These are phyloP conservation scores for Vanilla planifolia DNA, from an alignment of 106 monocot species.

Conservation along the genomic window DNA sequence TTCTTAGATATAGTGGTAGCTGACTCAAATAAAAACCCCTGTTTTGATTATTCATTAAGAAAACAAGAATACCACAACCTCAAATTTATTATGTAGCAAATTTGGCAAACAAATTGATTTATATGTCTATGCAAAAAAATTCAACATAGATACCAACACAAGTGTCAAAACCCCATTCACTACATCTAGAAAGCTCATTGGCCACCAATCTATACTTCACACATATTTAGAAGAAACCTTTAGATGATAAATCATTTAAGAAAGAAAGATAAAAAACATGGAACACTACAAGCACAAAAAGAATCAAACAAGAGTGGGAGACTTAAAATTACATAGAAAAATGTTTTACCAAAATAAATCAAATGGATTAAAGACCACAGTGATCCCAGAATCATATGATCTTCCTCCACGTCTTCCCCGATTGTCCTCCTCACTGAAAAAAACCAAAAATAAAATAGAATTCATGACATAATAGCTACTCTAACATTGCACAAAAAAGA, in stretches of 20 bases:
- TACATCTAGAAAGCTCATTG: too few relatives aligned
- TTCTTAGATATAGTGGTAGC: too few relatives aligned
- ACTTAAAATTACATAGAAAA: neutral
- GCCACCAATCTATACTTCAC: too few relatives aligned
- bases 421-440: constrained; percentile 77
- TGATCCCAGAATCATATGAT: constrained; percentile 66
- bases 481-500: neutral
- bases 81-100: too few relatives aligned
- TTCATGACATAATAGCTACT: neutral
- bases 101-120: too few relatives aligned
- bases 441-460: neutral
- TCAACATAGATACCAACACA: too few relatives aligned
- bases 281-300: neutral
- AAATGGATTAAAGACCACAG: constrained; percentile 55
- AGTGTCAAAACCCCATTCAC: too few relatives aligned
- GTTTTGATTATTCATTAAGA: too few relatives aligned
- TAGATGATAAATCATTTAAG: neutral
- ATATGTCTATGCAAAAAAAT: too few relatives aligned
- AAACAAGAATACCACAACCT: too few relatives aligned
- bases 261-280: neutral
- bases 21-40: too few relatives aligned
- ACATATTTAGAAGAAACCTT: neutral
- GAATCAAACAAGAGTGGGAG: neutral
- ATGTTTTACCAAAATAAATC: constrained; percentile 88
- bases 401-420: constrained; percentile 85